phyloP scores from a whole-genome alignment of 306 rosid species.

The Vachellia collinsii region DNA sequence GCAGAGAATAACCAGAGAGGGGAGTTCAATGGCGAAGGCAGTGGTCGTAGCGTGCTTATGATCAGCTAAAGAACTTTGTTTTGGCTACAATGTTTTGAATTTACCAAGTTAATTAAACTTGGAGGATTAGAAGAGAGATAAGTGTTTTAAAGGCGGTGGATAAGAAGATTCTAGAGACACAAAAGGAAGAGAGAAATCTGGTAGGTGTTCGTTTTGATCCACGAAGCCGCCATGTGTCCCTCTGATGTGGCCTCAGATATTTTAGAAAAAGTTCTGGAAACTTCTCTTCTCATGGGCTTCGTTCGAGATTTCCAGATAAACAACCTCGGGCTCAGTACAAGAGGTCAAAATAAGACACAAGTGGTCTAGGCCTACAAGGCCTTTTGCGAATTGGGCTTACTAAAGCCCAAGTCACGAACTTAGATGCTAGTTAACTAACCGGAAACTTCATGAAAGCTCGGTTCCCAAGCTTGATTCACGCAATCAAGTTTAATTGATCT shows the following conservation, averaged over 20 bases:
- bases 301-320: not conserved
- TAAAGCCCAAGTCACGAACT: not conserved
- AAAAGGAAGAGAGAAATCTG: not conserved
- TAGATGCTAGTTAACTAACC: not conserved
- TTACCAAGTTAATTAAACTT: not conserved
- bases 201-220: not conserved
- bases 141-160: conserved; percentile 38
- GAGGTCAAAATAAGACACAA: not conserved
- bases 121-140: not conserved
- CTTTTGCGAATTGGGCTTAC: not conserved
- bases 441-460: not conserved
- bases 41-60: not conserved
- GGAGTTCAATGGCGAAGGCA: not conserved
- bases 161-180: conserved; percentile 62
- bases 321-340: not conserved
- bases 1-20: not conserved
- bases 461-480: not conserved
- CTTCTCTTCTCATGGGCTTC: conserved; percentile 39
- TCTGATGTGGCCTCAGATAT: conserved; percentile 17
- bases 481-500: not conserved
- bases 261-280: conserved; percentile 53
- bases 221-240: conserved; percentile 46
- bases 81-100: not conserved
- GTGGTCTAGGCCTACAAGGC: not conserved
- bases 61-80: not conserved